Percentiles rank a stretch among this genome's conserved stretches.
Conservation (phyloP, 345 rosid species). For the Orychophragmus violaceus region DNA sequence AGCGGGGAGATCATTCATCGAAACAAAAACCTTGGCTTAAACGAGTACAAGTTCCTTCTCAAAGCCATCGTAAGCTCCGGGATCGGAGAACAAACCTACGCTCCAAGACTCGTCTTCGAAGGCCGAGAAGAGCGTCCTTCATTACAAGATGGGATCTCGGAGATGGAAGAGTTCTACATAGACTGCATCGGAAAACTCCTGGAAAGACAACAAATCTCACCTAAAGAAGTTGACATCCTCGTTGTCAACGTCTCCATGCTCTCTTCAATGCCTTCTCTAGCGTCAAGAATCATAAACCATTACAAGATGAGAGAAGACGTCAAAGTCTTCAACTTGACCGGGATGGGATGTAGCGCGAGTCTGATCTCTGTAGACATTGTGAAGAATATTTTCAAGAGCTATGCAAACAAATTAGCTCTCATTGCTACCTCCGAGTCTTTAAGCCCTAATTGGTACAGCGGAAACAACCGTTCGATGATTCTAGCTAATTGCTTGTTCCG, state of each 20-base stretch:
- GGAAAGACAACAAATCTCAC: conserved; percentile 52
- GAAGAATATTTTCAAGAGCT: conserved; percentile 47
- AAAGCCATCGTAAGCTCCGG: conserved; percentile 69
- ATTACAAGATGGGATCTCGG: not conserved
- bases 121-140: conserved; percentile 54
- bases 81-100: conserved; percentile 63
- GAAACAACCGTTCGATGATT: not conserved
- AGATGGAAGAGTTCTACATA: not conserved
- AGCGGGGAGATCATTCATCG: conserved; percentile 28
- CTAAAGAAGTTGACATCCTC: conserved; percentile 63
- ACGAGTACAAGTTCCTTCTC: conserved; percentile 54
- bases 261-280: conserved; percentile 50
- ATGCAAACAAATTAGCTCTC: conserved; percentile 49
- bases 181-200: not conserved
- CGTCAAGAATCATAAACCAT: conserved; percentile 55
- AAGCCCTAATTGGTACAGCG: conserved; percentile 5
- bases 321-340: conserved; percentile 60
- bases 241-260: conserved; percentile 83
- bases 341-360: conserved; percentile 96
- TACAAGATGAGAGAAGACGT: conserved; percentile 74
- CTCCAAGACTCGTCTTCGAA: conserved; percentile 48
- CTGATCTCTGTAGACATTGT: conserved; percentile 63
- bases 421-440: conserved; percentile 69
- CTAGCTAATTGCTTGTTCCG: not conserved
- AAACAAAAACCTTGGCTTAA: conserved; percentile 45